Conservation (phyloP, 108 stramenopile species). For the Pseudonitzschia delicatissima region DNA sequence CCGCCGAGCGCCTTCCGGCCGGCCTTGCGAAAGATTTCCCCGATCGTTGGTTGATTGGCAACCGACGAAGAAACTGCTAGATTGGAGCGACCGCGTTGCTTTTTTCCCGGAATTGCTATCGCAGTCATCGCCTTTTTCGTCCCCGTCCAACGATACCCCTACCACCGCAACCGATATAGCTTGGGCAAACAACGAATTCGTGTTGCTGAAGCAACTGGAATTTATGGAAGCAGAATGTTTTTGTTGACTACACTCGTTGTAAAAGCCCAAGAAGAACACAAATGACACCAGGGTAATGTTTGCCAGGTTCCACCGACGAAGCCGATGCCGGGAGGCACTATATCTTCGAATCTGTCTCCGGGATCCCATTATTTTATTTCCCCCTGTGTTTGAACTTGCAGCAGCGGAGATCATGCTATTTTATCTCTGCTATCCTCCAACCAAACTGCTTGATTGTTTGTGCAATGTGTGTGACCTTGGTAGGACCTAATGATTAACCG, state of each 20-base stretch:
- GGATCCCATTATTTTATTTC: neutral
- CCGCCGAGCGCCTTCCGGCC: conserved; percentile 73
- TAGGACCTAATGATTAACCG: too few species aligned
- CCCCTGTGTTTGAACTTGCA: neutral
- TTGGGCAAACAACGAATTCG: neutral
- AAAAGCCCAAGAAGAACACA: neutral
- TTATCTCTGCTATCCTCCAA: neutral
- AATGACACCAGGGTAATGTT: neutral
- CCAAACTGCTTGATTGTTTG: too few species aligned
- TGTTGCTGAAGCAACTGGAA: neutral
- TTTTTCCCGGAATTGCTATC: neutral
- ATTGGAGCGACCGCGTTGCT: neutral
- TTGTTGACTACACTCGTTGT: neutral
- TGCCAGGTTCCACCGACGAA: neutral
- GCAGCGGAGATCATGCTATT: neutral
- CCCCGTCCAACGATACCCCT: neutral
- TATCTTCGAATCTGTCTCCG: neutral
- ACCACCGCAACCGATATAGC: neutral
- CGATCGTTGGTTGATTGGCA: neutral
- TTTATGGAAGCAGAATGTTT: neutral
- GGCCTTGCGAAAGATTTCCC: conserved; percentile 49
- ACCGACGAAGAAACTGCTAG: neutral
- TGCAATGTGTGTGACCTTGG: too few species aligned
- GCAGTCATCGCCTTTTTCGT: neutral
- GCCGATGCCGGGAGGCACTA: neutral